Evolutionary conservation across 2,329 filamentous ascomycete species (phyloP), one percentile per base, ranked within the genome.

Genomic region (Beauveria asiatica): DNA sequence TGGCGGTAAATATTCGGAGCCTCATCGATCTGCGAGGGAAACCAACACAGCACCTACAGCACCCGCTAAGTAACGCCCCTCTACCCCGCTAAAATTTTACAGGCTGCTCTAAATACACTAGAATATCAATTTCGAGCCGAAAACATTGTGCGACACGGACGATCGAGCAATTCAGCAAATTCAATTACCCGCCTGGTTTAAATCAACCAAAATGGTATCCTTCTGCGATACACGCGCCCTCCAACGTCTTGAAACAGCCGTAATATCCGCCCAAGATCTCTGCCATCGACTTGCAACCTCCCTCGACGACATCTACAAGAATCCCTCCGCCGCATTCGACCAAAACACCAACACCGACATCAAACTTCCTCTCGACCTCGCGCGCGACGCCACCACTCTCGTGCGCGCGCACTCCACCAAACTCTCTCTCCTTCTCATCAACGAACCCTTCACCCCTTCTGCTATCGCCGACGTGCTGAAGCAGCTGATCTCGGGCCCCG

Each of bases 361-460:
- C 69, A 73, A 37, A 37, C 33, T 88, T 64, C 79, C 85, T 10
- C 80, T 96, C 25, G 75, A 84, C 16, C 80, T 93, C 61, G 84
- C 92, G 39, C 82, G 83, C 66, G 87, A 92, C 67, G 82, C 89
- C 0, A 83, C 90, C 0, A 83, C 80, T 27, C 79, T 95, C 5
- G 83, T 96, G 62, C 86, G 84, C 70, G 90, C 92, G 0, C 91
- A 97, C 70, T 83, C 87, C 1, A 96, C 92, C 6, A 96, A 96
- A 64, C 80, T 97, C 27, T 93, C 90, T 0, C 85, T 97, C 1
- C 82, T 97, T 13, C 83, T 94, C 1, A 88, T 95, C 68, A 96
- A 90, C 68, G 83, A 90, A 19, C 92, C 93, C 0, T 95, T 96
- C 66, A 94, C 92, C 0, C 86, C 90, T 0, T 85, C 86, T 1